Evolutionary conservation across 2,329 filamentous ascomycete species (phyloP).

Genomic region (Xylariaceae sp.): DNA sequence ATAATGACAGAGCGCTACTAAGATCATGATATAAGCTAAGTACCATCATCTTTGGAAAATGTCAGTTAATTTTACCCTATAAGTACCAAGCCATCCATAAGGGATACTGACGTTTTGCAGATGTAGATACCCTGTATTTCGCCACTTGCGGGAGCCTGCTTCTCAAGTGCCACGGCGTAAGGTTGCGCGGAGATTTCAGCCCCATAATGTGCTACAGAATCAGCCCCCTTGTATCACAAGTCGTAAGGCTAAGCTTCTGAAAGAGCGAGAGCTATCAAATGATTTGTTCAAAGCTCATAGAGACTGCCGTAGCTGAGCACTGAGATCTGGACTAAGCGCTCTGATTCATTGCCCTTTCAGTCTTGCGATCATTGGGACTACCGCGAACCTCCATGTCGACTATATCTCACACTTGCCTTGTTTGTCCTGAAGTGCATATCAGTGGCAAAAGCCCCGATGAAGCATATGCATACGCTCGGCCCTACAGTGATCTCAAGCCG

Average conservation of each 20-base stretch:
- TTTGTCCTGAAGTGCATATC: background rate
- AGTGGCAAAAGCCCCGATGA: background rate
- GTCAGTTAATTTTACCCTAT: background rate
- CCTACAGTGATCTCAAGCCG: too few relatives aligned
- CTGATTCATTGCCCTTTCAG: too few relatives aligned
- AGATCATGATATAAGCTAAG: too few relatives aligned
- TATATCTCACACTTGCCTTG: too few relatives aligned
- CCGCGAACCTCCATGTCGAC: too few relatives aligned
- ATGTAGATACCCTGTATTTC: background rate
- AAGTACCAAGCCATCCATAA: background rate
- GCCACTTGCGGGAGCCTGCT: background rate
- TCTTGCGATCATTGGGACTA: too few relatives aligned
- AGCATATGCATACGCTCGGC: too few relatives aligned
- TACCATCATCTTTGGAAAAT: too few relatives aligned
- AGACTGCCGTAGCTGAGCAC: background rate
- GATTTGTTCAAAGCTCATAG: too few relatives aligned
- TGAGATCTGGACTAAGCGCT: background rate
- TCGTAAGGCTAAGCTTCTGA: too few relatives aligned
- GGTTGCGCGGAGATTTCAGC: slow-evolving; percentile 3
- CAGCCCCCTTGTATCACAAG: background rate
- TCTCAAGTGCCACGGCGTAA: background rate
- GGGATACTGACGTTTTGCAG: background rate
- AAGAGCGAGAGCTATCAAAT: background rate
- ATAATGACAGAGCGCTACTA: too few relatives aligned
- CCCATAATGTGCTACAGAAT: slow-evolving; percentile 7